Evolutionary conservation across 345 rosid species (phyloP), one percentile per base, ranked within the genome.

Genomic region (Eucalyptus regnans): DNA sequence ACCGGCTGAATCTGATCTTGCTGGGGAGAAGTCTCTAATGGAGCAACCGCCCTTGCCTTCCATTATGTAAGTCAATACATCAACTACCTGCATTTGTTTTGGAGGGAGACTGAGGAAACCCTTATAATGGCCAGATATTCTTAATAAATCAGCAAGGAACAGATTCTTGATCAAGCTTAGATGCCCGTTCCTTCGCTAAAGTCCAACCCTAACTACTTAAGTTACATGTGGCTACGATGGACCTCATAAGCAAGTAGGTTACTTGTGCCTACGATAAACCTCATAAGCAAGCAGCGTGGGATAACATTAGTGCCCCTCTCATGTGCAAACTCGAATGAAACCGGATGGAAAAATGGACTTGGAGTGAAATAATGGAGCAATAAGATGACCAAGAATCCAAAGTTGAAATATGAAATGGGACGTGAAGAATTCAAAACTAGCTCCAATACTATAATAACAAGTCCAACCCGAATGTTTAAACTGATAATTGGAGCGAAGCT

Each of bases 41-140:
- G 84, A 51, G 86, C 92, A 86, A 8, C 52, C 49, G 46, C 88
- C 86, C 54, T 86, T 89, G 25, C 90, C 87, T 88, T 94, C 92
- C 88, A 90, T 90, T 64, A 94, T 91, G 90, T 87, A 68, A 41
- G 89, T 90, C 31, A 95, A 86, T 51, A 94, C 93, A 81, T 51
- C 80, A 16, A 93, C 96, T 85, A 94, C 95, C 97, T 93, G 92
- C 91, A 90, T 68, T 50, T 44, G 49, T n/a, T 64, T 87, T 46
- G 44, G 54, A n/a, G 25, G n/a, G 33, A 13, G 51, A 29, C 48
- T 16, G 48, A 86, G 37, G 43, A 51, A 29, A 16, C 23, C 87
- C 58, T 18, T 50, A 50, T 50, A 22, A 86, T 50, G 87, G 43
- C 25, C 4, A 31, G 37, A 49, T 27, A 46, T 31, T 48, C 87